phyloP scores from a whole-genome alignment of 345 rosid species.

The Brassica cretica region DNA sequence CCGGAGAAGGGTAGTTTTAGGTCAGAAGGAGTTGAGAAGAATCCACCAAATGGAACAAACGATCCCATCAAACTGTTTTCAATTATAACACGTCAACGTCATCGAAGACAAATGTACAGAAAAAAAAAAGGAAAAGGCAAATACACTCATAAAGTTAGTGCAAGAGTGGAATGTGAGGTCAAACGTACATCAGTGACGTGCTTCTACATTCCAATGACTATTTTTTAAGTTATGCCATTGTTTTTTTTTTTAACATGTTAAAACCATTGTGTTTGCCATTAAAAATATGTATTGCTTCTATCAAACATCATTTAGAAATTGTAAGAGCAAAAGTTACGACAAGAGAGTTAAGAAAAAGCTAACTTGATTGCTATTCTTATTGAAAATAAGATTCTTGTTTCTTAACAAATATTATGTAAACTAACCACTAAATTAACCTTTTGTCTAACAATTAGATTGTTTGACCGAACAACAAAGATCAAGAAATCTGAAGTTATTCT shows the following conservation, averaged over 20 bases:
- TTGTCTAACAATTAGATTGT: no score
- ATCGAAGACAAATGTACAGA: neutral
- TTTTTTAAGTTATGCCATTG: neutral
- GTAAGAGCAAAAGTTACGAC: neutral
- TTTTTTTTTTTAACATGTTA: neutral
- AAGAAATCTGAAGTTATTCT: no score
- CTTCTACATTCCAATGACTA: neutral
- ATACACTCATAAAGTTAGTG: conserved; percentile 16
- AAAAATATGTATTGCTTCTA: neutral
- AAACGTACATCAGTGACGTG: neutral
- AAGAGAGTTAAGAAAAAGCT: neutral
- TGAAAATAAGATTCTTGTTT: no score
- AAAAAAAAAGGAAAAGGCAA: neutral
- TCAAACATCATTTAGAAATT: neutral
- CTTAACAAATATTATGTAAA: no score
- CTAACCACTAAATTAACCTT: no score
- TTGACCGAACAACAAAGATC: no score
- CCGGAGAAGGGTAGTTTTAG: conserved; percentile 46
- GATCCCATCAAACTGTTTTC: conserved; percentile 86
- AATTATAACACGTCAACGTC: neutral
- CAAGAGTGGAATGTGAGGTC: neutral
- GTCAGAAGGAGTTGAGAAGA: conserved; percentile 69
- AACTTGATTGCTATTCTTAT: no score
- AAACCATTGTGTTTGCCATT: neutral
- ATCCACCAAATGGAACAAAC: conserved; percentile 89